A percentile compares a stretch with the other conserved stretches of the same genome.
phyloP scores from a whole-genome alignment of 2,329 filamentous ascomycete species.

The Penicillium sp. region DNA sequence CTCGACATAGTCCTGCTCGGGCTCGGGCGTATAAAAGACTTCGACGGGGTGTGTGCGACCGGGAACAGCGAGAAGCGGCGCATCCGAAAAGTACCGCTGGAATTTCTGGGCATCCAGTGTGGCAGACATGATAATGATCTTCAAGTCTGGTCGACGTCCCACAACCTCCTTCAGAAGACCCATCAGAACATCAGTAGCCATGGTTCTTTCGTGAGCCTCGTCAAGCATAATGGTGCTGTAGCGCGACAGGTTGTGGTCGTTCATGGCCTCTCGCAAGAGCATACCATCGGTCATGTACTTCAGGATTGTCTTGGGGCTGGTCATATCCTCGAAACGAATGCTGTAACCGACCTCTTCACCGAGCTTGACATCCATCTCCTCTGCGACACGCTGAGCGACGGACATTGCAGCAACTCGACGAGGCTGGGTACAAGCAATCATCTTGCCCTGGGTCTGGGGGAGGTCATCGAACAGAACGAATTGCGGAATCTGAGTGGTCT shows the following conservation, averaged over 20 bases:
- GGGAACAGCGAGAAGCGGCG: conserved; percentile 86
- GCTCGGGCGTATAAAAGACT: conserved; percentile 96
- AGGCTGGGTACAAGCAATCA: conserved; percentile 95
- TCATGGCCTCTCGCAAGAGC: conserved; percentile 91
- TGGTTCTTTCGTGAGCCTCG: conserved; percentile 94
- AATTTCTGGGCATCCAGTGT: conserved; percentile 98
- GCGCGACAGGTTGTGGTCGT: conserved; percentile 82
- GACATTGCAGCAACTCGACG: conserved; percentile 98
- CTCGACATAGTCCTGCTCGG: conserved; percentile 94
- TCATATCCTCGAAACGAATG: conserved; percentile 97
- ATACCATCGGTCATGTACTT: conserved; percentile 99
- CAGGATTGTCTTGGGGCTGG: conserved; percentile 77
- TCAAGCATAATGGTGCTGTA: conserved; percentile 99
- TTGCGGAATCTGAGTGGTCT: conserved; percentile 98
- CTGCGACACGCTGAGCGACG: conserved; percentile 92
- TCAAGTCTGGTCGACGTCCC: conserved; percentile 75
- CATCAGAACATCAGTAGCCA: conserved; percentile 97
- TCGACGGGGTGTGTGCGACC: conserved; percentile 95
- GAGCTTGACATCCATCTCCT: conserved; percentile 89
- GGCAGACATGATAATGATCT: conserved; percentile 98
- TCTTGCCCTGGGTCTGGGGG: conserved; percentile 76
- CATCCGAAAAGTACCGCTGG: conserved; percentile 92
- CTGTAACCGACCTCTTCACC: conserved; percentile 97
- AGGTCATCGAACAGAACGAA: conserved; percentile 97
- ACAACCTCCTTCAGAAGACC: conserved; percentile 90